Conservation (phyloP, 331 rosid genomes). For the Pyrus hybrid region DNA sequence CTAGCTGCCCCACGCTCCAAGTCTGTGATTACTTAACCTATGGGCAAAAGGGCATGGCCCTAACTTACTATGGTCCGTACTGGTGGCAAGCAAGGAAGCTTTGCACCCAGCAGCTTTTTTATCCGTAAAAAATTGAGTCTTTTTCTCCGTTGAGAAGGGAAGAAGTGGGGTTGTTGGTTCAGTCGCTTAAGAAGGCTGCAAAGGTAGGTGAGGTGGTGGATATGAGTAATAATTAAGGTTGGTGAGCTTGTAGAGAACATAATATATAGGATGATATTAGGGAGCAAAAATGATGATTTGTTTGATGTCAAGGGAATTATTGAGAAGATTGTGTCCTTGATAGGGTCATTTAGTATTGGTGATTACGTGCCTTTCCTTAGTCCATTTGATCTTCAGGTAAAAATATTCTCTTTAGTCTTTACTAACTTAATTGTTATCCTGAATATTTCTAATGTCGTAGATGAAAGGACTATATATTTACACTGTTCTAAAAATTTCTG, state of each 20-base stretch:
- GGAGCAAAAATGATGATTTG: not conserved
- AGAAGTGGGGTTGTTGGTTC: not conserved
- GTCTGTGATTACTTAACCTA: not conserved
- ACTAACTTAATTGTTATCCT: too few relatives aligned
- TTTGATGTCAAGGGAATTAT: not conserved
- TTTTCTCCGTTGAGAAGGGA: not conserved
- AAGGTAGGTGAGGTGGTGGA: not conserved
- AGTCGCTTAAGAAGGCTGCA: not conserved
- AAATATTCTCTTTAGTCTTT: too few relatives aligned
- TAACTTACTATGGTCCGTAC: constrained; percentile 24
- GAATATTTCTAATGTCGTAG: too few relatives aligned
- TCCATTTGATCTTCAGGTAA: not conserved
- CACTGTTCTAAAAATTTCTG: too few relatives aligned
- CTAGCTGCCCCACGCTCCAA: constrained; percentile 4
- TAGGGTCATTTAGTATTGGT: not conserved
- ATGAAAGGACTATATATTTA: too few relatives aligned
- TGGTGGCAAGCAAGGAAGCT: constrained; percentile 31
- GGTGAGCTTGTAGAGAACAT: not conserved
- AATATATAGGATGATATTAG: not conserved
- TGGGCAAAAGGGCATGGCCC: constrained; percentile 15
- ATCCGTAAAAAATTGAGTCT: not conserved
- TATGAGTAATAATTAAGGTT: not conserved
- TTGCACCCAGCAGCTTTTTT: constrained; percentile 13
- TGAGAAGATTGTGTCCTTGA: not conserved
- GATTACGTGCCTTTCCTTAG: not conserved